These are phyloP conservation scores for Fusarium chaquense DNA, from an alignment of 2,329 filamentous ascomycete genomes.

Conservation along the genomic window DNA sequence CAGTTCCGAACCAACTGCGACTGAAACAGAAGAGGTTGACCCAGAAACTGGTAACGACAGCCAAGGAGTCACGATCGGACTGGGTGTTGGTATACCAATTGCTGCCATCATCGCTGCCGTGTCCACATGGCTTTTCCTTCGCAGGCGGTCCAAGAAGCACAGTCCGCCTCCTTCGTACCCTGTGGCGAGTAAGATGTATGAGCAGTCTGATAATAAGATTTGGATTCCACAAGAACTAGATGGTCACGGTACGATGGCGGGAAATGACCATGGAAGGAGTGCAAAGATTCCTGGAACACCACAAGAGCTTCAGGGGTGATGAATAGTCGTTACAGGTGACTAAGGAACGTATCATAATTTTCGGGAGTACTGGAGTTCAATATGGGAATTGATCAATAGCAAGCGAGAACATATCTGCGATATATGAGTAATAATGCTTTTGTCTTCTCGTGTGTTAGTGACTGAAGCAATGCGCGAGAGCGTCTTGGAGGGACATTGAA, in stretches of 20 bases:
- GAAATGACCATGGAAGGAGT: background rate
- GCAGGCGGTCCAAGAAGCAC: background rate
- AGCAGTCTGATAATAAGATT: background rate
- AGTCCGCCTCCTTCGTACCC: background rate
- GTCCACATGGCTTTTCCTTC: constrained; percentile 8
- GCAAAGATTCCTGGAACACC: background rate
- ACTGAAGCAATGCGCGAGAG: background rate
- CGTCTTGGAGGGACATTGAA: no score
- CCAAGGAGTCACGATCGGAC: constrained; percentile 21
- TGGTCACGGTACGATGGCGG: background rate
- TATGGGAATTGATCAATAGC: fast-evolving
- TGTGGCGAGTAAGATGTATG: background rate
- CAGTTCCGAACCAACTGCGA: background rate
- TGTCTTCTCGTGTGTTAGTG: background rate
- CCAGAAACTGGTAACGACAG: background rate
- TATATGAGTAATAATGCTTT: background rate
- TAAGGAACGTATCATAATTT: background rate
- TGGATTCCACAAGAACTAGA: background rate
- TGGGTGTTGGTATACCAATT: constrained; percentile 25
- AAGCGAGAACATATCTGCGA: background rate
- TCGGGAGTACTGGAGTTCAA: background rate
- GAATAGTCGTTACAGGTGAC: background rate
- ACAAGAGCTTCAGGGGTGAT: constrained; percentile 10
- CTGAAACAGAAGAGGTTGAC: background rate
- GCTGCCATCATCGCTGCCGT: background rate